Percentiles rank a stretch among this genome's conserved stretches.
Evolutionary conservation across 495 filamentous ascomycete species (phyloP).

Genomic region (Hypoxylon fuscum): DNA sequence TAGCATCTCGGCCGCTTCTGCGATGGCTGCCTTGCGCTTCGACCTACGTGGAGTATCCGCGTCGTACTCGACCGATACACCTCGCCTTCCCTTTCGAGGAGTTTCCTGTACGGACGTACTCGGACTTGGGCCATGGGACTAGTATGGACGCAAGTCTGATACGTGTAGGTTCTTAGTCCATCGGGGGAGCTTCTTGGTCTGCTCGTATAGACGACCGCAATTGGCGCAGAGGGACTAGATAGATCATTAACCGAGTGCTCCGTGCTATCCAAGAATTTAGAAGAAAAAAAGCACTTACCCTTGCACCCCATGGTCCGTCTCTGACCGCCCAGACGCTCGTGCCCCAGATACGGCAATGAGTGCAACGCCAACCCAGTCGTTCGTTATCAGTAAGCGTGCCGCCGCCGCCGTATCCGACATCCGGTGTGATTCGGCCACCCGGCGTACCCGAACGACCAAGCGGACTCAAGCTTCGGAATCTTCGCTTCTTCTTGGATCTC

Average conservation of each 20-base stretch:
- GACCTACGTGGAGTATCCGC: too few relatives aligned
- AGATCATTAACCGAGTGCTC: constrained; percentile 22
- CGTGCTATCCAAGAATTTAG: constrained; percentile 1
- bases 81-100: background rate
- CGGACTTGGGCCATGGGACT: constrained; percentile 26
- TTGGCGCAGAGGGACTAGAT: constrained; percentile 89
- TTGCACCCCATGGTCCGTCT: constrained; percentile 85
- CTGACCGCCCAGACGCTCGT: constrained; percentile 92
- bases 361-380: constrained; percentile 85
- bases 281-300: constrained; percentile 64
- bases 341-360: constrained; percentile 89
- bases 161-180: constrained; percentile 82
- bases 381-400: constrained; percentile 82
- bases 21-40: too few relatives aligned
- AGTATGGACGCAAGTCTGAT: constrained; percentile 50
- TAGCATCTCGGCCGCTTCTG: too few relatives aligned
- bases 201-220: constrained; percentile 88
- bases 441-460: constrained; percentile 71
- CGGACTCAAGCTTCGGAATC: constrained; percentile 90
- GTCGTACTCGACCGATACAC: too few relatives aligned
- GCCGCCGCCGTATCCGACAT: constrained; percentile 70
- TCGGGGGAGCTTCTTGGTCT: constrained; percentile 82
- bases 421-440: constrained; percentile 75
- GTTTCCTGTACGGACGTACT: background rate
- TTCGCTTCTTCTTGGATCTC: constrained; percentile 89